Conservation (phyloP, 371 early-diverging fungal species). For the Mucor velutinosus region DNA sequence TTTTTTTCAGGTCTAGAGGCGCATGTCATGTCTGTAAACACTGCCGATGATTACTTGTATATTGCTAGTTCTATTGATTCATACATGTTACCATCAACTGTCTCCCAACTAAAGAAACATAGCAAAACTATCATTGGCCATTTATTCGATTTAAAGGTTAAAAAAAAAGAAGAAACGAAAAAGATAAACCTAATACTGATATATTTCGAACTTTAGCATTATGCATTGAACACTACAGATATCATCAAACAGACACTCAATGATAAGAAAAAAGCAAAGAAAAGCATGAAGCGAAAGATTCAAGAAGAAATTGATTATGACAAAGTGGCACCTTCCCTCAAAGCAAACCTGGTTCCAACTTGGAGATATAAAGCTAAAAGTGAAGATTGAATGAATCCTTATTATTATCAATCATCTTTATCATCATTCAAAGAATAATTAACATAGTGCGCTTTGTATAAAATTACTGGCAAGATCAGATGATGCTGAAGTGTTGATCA, state of each 20-base stretch:
- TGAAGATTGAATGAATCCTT: neutral
- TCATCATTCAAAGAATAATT: too few species aligned
- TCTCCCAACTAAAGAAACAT: neutral
- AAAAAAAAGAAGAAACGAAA: neutral
- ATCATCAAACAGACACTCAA: neutral
- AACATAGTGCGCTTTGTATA: too few species aligned
- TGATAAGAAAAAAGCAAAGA: conserved; percentile 11
- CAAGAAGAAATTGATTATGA: neutral
- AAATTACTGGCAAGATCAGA: neutral
- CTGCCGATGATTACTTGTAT: conserved; percentile 6
- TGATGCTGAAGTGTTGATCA: neutral
- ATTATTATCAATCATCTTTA: neutral
- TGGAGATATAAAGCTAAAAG: neutral
- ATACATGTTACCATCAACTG: conserved; percentile 5
- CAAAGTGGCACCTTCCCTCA: neutral
- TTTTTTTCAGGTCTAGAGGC: conserved; percentile 9
- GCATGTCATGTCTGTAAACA: neutral
- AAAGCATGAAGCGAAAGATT: conserved; percentile 16
- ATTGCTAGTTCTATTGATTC: neutral
- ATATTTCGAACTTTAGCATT: conserved; percentile 6
- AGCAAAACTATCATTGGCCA: neutral
- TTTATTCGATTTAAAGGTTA: conserved; percentile 7
- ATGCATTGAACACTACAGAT: neutral
- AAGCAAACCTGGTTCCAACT: neutral
- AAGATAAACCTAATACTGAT: conserved; percentile 13